phyloP scores from a whole-genome alignment of 2,329 filamentous ascomycete species.

The Annulohypoxylon truncatum region DNA sequence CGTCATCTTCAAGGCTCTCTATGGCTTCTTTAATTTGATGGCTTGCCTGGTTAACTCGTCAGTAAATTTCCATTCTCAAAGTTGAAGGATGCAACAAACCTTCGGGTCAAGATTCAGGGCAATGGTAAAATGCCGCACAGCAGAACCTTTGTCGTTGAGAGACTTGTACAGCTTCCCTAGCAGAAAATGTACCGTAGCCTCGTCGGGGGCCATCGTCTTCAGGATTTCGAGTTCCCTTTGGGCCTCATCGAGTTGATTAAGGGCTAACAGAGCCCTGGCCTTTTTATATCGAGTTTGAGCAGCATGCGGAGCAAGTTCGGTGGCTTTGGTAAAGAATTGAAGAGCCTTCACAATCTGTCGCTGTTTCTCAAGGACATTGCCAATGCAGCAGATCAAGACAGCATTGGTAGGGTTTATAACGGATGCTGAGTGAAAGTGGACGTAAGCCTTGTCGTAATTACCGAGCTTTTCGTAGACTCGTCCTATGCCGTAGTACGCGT shows the following conservation, averaged over 20 bases:
- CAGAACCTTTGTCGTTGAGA: slow-evolving; percentile 77
- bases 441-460: slow-evolving; percentile 89
- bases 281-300: slow-evolving; percentile 93
- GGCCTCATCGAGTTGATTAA: slow-evolving; percentile 77
- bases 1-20: slow-evolving; percentile 86
- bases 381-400: slow-evolving; percentile 92
- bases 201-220: slow-evolving; percentile 91
- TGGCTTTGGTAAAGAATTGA: slow-evolving; percentile 83
- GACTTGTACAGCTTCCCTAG: slow-evolving; percentile 85
- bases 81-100: slow-evolving; percentile 63
- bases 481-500: slow-evolving; percentile 94
- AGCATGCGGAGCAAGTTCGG: slow-evolving; percentile 82
- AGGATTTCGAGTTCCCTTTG: slow-evolving; percentile 86
- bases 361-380: slow-evolving; percentile 88
- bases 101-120: slow-evolving; percentile 96
- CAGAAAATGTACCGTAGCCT: slow-evolving; percentile 95
- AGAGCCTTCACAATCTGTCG: slow-evolving; percentile 84
- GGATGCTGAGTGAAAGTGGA: slow-evolving; percentile 89
- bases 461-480: slow-evolving; percentile 90
- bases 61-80: slow-evolving; percentile 35
- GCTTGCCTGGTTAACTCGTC: slow-evolving; percentile 72
- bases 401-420: slow-evolving; percentile 94
- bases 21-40: slow-evolving; percentile 97
- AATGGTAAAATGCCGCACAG: slow-evolving; percentile 94
- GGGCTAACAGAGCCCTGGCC: slow-evolving; percentile 83